phyloP scores from a whole-genome alignment of 2,329 filamentous ascomycete genomes.

The Dothideomycetidae sp. region DNA sequence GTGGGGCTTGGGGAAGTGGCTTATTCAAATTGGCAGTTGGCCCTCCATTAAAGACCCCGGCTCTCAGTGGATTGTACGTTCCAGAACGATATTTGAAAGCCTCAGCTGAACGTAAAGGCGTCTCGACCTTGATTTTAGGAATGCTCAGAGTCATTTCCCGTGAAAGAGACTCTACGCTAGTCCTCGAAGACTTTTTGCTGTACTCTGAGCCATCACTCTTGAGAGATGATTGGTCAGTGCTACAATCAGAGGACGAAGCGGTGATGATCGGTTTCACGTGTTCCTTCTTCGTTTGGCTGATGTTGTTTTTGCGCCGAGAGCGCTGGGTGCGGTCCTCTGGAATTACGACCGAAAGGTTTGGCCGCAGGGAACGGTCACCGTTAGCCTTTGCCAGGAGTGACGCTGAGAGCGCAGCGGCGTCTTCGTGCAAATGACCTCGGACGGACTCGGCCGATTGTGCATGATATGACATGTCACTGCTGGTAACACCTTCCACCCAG shows the following conservation, averaged over 20 bases:
- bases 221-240: conserved; percentile 6
- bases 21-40: conserved; percentile 13
- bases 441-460: neutral
- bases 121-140: conserved; percentile 12
- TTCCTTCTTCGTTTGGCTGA: too few species aligned
- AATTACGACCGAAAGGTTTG: conserved; percentile 7
- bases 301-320: too few species aligned
- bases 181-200: conserved; percentile 27
- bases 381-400: too few species aligned
- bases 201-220: conserved; percentile 22
- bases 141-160: too few species aligned
- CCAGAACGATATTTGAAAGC: conserved; percentile 14
- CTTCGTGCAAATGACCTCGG: too few species aligned
- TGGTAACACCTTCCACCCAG: conserved; percentile 30
- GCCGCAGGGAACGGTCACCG: neutral
- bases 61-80: conserved; percentile 16
- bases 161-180: conserved; percentile 25
- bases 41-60: conserved; percentile 17
- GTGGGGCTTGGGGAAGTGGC: conserved; percentile 14
- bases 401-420: too few species aligned
- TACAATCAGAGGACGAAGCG: conserved; percentile 6
- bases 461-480: conserved; percentile 14
- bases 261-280: too few species aligned
- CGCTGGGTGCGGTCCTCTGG: too few species aligned
- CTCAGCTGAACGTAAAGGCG: conserved; percentile 12